phyloP scores from a whole-genome alignment of 768 basidiomycete species.

The Harrya chromipes region DNA sequence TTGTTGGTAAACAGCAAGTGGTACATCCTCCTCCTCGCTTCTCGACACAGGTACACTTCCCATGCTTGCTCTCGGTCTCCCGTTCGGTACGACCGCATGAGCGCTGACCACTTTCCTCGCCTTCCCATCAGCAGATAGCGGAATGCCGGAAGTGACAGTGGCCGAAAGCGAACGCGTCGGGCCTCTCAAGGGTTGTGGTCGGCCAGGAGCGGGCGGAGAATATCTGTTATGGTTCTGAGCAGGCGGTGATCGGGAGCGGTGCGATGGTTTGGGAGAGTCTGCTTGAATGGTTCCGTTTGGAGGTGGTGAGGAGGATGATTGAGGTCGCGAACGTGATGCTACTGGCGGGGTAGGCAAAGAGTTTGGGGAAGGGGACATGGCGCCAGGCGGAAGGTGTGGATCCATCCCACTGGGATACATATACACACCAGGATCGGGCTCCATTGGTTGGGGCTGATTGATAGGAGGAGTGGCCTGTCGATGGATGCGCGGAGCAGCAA shows the following conservation, averaged over 20 bases:
- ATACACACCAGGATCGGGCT: conserved; percentile 29
- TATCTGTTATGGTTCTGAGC: conserved; percentile 37
- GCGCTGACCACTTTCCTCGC: conserved; percentile 64
- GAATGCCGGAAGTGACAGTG: conserved; percentile 44
- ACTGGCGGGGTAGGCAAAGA: conserved; percentile 23
- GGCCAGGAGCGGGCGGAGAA: conserved; percentile 29
- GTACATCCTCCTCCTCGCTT: conserved; percentile 75
- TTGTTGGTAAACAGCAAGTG: conserved; percentile 77
- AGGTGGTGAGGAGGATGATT: conserved; percentile 37
- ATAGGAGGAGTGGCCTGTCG: conserved; percentile 26
- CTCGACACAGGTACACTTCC: conserved; percentile 33
- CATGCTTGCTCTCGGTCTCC: conserved; percentile 40
- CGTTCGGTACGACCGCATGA: conserved; percentile 49
- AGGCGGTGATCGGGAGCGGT: conserved; percentile 57
- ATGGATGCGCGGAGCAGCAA: conserved; percentile 20
- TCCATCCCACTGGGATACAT: conserved; percentile 30
- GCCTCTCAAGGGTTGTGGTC: conserved; percentile 32
- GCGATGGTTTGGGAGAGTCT: conserved; percentile 27
- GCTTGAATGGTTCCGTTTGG: conserved; percentile 16
- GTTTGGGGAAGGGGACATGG: conserved; percentile 43
- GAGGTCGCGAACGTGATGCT: conserved; percentile 19
- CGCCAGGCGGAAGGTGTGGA: conserved; percentile 53
- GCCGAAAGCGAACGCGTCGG: conserved; percentile 72
- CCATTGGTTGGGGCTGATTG: conserved; percentile 29
- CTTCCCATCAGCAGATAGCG: conserved; percentile 44